Percentiles rank a stretch among this genome's conserved stretches.
phyloP scores from a whole-genome alignment of 768 basidiomycete genomes.

The Russula brevipes region DNA sequence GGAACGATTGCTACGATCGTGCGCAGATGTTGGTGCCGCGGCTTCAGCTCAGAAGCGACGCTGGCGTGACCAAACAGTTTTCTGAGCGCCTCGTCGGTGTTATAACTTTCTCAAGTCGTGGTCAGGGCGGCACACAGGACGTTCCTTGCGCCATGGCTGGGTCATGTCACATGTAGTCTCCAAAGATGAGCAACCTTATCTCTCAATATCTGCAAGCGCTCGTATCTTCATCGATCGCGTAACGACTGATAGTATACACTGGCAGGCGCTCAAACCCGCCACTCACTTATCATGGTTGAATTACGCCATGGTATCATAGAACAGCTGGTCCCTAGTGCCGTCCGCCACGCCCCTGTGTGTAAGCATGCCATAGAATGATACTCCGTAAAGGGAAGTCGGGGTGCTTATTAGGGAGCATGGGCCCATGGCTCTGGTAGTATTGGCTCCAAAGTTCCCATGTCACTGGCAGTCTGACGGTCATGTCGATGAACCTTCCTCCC shows the following conservation, averaged over 20 bases:
- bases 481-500: not conserved
- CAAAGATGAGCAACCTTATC: constrained; percentile 14
- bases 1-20: not conserved
- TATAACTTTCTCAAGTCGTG: constrained; percentile 2
- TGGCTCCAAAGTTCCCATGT: not conserved
- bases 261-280: not conserved
- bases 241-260: too few relatives aligned
- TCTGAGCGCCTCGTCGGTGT: constrained; percentile 14
- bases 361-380: not conserved
- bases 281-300: not conserved
- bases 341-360: not conserved
- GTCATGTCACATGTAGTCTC: constrained; percentile 12
- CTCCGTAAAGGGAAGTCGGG: not conserved
- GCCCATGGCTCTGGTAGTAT: not conserved
- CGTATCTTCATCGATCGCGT: not conserved
- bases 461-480: not conserved
- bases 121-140: not conserved
- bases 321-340: not conserved
- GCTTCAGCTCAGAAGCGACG: not conserved
- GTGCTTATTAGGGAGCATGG: not conserved
- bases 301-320: not conserved
- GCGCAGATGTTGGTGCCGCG: not conserved
- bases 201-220: constrained; percentile 11
- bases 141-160: constrained; percentile 5
- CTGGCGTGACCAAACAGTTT: not conserved